phyloP scores from a whole-genome alignment of 306 rosid species.

The Herpetospermum pedunculosum region DNA sequence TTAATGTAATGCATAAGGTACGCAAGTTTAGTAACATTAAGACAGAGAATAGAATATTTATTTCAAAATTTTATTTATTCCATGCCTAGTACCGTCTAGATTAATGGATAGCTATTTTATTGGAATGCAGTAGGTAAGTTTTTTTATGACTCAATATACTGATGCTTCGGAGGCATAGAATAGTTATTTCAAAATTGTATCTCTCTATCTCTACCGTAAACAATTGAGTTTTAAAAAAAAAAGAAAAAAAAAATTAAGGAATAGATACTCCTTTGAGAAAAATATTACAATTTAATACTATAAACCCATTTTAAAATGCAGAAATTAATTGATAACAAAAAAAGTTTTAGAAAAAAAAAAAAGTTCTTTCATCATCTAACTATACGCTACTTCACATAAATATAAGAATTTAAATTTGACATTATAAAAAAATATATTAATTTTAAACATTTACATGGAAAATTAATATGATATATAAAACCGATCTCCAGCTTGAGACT shows the following conservation, averaged over 20 bases:
- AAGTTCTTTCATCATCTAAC: not conserved
- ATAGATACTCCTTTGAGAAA: not conserved
- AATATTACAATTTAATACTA: not conserved
- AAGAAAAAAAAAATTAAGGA: not conserved
- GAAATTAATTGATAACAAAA: not conserved
- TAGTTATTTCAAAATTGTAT: not conserved
- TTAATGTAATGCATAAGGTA: not conserved
- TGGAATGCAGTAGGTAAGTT: not conserved
- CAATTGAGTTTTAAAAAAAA: not conserved
- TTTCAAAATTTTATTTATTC: not conserved
- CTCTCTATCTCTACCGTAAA: not conserved
- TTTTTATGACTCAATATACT: not conserved
- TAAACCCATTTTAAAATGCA: not conserved
- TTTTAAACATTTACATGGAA: not conserved
- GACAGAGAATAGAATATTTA: not conserved
- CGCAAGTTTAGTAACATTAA: not conserved
- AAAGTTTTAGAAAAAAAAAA: not conserved
- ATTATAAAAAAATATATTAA: not conserved
- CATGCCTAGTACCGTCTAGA: not conserved
- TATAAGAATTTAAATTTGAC: not conserved
- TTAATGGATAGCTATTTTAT: not conserved
- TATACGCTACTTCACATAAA: not conserved
- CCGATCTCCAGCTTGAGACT: not conserved
- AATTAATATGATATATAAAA: not conserved
- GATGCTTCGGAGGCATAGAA: not conserved